Base-by-base conservation (phyloP, 495 filamentous ascomycete genomes). In the Penicillium odoratum region DNA sequence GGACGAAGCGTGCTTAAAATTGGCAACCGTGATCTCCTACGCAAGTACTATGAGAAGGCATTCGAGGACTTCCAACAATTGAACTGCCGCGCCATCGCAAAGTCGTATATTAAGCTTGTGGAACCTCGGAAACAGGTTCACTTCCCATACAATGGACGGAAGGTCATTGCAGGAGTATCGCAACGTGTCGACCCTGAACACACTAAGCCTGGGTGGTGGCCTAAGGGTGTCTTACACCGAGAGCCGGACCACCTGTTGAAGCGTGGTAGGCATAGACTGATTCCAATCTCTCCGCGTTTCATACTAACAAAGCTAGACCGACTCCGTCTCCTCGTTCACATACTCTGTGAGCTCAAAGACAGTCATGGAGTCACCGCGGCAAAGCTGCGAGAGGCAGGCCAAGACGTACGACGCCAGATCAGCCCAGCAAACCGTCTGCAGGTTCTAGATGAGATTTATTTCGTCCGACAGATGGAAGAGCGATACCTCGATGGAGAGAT, bases 101-200 rank as follows among this genome's bases (percentile, higher is more conserved):
- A 93, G 69, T 86, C 82, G 4, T 93, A 91, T 73, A 87, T 96
- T 61, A 92, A 89, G 64, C 79, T 85, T 15, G 87, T 96, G 3
- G 89, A 92, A 50, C 89, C 92, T 0, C 90, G 89, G 59, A 97
- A 97, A 69, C 91, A 96, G 67, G 85, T 87, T 0, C 86, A 81
- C 45, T 85, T 89, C 60, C 93, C 93, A 0, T 96, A 96, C 67
- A 91, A 87, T 40, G 77, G 81, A 29, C 78, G 83, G 9, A 76
- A 83, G 48, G 65, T 63, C 5, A 60, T 70, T 13, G 62, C 64
- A 59, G 79, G 46, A 72, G 77, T 61, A 66, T 81, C 43, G 9
- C 69, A 74, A 44, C 66, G 63, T 6, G 67, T 71, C 15, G 69
- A 78, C 53, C 75, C 76, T 0, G 76, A 79, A 54, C 55, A 67